Evolutionary conservation across 2,329 filamentous ascomycete genomes (phyloP).

Genomic region (Colletotrichum cereale): DNA sequence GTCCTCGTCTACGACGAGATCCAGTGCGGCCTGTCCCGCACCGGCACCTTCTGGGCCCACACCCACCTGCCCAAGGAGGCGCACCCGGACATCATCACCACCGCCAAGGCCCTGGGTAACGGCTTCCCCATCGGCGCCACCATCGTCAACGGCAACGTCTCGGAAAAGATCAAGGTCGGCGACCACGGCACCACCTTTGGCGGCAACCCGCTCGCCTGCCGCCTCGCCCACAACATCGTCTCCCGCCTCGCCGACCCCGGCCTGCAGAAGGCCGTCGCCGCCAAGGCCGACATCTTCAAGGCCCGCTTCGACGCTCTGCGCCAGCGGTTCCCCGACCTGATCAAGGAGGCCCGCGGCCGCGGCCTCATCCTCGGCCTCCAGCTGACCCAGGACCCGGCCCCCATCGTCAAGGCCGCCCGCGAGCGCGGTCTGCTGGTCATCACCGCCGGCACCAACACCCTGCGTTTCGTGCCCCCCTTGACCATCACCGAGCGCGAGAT

Average conservation of each 20-base stretch:
- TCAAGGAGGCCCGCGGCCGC: slow-evolving; percentile 83
- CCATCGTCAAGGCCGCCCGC: slow-evolving; percentile 85
- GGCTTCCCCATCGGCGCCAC: slow-evolving; percentile 92
- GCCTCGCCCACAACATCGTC: slow-evolving; percentile 89
- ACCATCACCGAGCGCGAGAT: slow-evolving; percentile 87
- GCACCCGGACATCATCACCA: slow-evolving; percentile 94
- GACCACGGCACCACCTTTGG: slow-evolving; percentile 97
- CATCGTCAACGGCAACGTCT: slow-evolving; percentile 55
- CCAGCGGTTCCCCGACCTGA: slow-evolving; percentile 71
- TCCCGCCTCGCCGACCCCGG: slow-evolving; percentile 77
- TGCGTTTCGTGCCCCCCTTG: slow-evolving; percentile 91
- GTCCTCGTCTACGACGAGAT: slow-evolving; percentile 97
- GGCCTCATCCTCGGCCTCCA: slow-evolving; percentile 92
- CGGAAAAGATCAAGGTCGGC: slow-evolving; percentile 66
- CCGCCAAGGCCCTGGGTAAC: slow-evolving; percentile 95
- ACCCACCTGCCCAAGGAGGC: slow-evolving; percentile 78
- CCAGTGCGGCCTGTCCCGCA: slow-evolving; percentile 91
- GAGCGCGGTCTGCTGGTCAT: slow-evolving; percentile 92
- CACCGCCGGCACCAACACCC: slow-evolving; percentile 90
- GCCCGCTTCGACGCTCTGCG: slow-evolving; percentile 62
- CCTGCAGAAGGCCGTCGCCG: slow-evolving; percentile 76
- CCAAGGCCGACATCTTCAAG: slow-evolving; percentile 70
- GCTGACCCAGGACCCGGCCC: slow-evolving; percentile 77
- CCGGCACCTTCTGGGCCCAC: slow-evolving; percentile 93
- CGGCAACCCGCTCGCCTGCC: slow-evolving; percentile 87